Percentiles rank a stretch among this genome's conserved stretches.
These are phyloP conservation scores for Starmera dryadoides DNA, from an alignment of 805 yeast species.

Conservation along the genomic window DNA sequence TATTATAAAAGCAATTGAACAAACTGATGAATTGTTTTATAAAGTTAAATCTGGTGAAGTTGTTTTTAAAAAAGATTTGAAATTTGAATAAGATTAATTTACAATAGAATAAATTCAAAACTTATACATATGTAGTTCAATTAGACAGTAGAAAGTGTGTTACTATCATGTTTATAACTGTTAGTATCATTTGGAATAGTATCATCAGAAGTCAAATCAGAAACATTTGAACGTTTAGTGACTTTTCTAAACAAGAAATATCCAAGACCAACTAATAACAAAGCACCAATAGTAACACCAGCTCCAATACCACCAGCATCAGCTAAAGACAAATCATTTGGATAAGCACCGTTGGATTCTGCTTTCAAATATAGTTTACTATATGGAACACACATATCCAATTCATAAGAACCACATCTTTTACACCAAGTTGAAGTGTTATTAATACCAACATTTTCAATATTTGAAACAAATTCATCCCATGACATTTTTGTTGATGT, in stretches of 20 bases:
- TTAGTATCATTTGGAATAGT: neutral
- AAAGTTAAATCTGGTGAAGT: slow-evolving; percentile 14
- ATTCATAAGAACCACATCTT: slow-evolving; percentile 24
- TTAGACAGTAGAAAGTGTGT: too few relatives aligned
- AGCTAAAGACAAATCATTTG: slow-evolving; percentile 27
- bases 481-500: slow-evolving; percentile 26
- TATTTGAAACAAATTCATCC: slow-evolving; percentile 25
- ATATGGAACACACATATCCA: slow-evolving; percentile 28
- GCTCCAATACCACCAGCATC: slow-evolving; percentile 48
- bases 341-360: slow-evolving; percentile 22
- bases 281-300: slow-evolving; percentile 35
- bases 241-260: slow-evolving; percentile 14
- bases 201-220: neutral
- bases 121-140: too few relatives aligned
- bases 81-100: too few relatives aligned
- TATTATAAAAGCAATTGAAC: slow-evolving; percentile 9
- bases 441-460: slow-evolving; percentile 21
- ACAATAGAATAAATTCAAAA: too few relatives aligned
- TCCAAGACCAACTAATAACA: slow-evolving; percentile 25
- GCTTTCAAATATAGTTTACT: slow-evolving; percentile 22
- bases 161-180: too few relatives aligned
- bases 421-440: slow-evolving; percentile 31
- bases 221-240: slow-evolving; percentile 4
- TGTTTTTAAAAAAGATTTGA: neutral
- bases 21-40: slow-evolving; percentile 15